These are phyloP conservation scores for Neonectria magnoliae DNA, from an alignment of 2,329 filamentous ascomycete species.

Conservation along the genomic window DNA sequence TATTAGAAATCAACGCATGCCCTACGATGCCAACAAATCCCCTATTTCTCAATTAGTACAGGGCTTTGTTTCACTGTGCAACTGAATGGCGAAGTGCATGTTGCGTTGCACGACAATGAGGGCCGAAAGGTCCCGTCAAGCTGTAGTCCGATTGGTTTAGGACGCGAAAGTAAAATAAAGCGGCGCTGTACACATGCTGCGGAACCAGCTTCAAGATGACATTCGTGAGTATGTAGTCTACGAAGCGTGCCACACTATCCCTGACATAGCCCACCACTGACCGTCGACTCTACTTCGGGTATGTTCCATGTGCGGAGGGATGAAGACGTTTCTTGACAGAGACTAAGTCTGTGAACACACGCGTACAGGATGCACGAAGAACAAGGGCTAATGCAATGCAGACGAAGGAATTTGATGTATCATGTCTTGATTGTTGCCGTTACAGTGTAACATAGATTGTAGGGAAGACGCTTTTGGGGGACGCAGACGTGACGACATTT, in stretches of 20 bases:
- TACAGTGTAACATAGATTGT: no score
- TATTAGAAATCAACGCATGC: background rate
- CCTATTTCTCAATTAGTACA: background rate
- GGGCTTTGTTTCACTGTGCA: background rate
- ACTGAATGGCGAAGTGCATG: background rate
- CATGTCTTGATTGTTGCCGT: background rate
- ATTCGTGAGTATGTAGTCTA: background rate
- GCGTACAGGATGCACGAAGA: background rate
- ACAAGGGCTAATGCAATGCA: background rate
- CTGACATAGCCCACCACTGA: background rate
- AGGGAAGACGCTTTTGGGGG: no score
- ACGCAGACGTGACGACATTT: no score
- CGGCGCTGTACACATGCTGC: background rate
- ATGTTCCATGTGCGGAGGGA: background rate
- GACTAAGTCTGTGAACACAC: background rate
- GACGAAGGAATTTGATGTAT: background rate
- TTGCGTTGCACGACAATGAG: background rate
- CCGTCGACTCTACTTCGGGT: background rate
- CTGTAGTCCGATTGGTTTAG: background rate
- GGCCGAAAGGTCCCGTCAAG: background rate
- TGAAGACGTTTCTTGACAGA: background rate
- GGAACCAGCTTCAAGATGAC: background rate
- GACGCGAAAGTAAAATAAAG: background rate
- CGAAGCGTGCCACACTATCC: background rate
- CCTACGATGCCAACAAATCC: background rate